Conservation (phyloP, 2,329 filamentous ascomycete species). For the Fusarium lyarnte region DNA sequence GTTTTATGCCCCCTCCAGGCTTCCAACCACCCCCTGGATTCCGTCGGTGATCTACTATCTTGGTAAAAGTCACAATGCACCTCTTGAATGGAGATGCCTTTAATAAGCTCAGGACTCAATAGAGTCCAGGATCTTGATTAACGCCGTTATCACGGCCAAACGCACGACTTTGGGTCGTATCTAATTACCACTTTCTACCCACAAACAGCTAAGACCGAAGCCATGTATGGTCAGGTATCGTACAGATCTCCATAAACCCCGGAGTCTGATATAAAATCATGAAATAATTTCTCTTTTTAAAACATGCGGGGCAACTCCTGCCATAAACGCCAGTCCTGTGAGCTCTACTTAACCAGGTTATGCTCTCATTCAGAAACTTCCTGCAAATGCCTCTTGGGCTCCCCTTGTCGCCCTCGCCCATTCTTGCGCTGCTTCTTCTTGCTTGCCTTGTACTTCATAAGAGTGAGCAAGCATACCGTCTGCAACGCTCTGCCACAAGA, state of each 20-base stretch:
- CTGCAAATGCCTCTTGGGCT: constrained; percentile 55
- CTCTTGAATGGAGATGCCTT: constrained; percentile 5
- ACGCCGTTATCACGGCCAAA: constrained; percentile 26
- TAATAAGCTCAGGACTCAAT: constrained; percentile 29
- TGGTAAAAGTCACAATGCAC: constrained; percentile 23
- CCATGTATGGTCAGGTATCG: constrained; percentile 38
- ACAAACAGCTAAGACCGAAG: constrained; percentile 29
- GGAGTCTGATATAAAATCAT: constrained; percentile 43
- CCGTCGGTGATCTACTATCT: constrained; percentile 45
- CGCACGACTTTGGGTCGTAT: constrained; percentile 26
- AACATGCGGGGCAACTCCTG: constrained; percentile 38
- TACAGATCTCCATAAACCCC: constrained; percentile 27
- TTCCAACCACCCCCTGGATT: constrained; percentile 60
- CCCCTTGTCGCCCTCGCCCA: constrained; percentile 55
- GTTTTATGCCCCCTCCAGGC: constrained; percentile 54
- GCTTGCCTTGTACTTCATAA: constrained; percentile 76
- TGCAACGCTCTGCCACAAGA: constrained; percentile 82
- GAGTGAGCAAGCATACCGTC: constrained; percentile 81
- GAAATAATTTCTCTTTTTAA: constrained; percentile 36
- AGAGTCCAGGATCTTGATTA: constrained; percentile 24
- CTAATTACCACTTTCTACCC: constrained; percentile 33
- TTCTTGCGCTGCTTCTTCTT: constrained; percentile 53
- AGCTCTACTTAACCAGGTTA: constrained; percentile 18
- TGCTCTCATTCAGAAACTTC: constrained; percentile 39
- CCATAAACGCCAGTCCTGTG: constrained; percentile 38